Conservation (phyloP, 2,329 filamentous ascomycete species). For the Immersiporthe knoxdaviesiana region DNA sequence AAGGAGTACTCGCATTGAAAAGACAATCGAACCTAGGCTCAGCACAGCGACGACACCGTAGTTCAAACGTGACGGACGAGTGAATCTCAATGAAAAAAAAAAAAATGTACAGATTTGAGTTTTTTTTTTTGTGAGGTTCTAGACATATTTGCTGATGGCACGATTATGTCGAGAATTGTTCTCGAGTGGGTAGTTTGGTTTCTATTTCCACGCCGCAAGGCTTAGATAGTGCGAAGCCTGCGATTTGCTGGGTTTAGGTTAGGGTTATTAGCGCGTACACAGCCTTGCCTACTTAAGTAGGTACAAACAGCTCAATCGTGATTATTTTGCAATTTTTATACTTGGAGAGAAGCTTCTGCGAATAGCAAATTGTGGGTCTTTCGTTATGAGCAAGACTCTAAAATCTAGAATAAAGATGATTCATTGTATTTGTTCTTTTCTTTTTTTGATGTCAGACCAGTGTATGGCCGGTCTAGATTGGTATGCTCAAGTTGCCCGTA, state of each 20-base stretch:
- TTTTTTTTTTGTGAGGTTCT: no score
- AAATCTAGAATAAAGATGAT: neutral
- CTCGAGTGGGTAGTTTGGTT: neutral
- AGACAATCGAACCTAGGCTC: neutral
- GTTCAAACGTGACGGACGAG: neutral
- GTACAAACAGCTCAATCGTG: neutral
- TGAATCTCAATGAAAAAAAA: neutral
- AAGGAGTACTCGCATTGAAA: no score
- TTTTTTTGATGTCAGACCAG: neutral
- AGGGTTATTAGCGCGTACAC: constrained; percentile 7
- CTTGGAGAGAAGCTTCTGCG: neutral
- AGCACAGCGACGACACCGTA: neutral
- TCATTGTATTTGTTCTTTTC: neutral
- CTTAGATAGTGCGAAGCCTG: constrained; percentile 23
- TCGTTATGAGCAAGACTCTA: neutral
- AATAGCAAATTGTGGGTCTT: neutral
- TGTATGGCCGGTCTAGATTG: neutral
- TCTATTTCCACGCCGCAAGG: no score
- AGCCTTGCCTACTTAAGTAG: constrained; percentile 6
- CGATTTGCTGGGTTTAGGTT: neutral
- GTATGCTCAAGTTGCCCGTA: neutral
- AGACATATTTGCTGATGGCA: neutral
- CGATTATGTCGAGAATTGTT: neutral
- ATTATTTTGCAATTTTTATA: neutral
- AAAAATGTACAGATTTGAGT: no score